Evolutionary conservation across 2,329 filamentous ascomycete species (phyloP).

Genomic region (Calonectria hawksworthii): DNA sequence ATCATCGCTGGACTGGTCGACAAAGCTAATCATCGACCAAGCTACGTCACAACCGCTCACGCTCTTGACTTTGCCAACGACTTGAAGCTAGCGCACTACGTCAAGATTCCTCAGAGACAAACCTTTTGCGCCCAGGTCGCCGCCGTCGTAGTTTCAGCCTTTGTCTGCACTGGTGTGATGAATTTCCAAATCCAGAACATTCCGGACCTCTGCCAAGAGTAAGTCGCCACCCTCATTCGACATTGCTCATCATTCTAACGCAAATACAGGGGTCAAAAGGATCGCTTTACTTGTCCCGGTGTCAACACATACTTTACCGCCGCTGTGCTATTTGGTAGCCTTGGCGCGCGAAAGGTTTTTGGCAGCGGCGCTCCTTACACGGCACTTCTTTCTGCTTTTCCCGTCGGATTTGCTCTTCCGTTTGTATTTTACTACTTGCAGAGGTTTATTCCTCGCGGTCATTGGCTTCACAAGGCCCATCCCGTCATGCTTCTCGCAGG

Average conservation of each 20-base stretch:
- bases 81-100: slow-evolving; percentile 57
- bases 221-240: rapidly evolving
- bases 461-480: slow-evolving; percentile 57
- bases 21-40: background rate
- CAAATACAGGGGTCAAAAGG: slow-evolving; percentile 47
- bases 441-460: slow-evolving; percentile 50
- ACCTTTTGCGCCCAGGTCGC: slow-evolving; percentile 53
- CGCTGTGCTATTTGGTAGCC: slow-evolving; percentile 57
- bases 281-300: slow-evolving; percentile 54
- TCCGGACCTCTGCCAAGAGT: slow-evolving; percentile 49
- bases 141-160: slow-evolving; percentile 49
- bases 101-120: slow-evolving; percentile 58
- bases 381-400: slow-evolving; percentile 55
- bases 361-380: slow-evolving; percentile 53
- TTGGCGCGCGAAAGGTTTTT: slow-evolving; percentile 55
- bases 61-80: slow-evolving; percentile 54
- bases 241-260: background rate
- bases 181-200: slow-evolving; percentile 55
- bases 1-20: no score
- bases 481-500: slow-evolving; percentile 61
- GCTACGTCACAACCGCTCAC: slow-evolving; percentile 52
- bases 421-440: slow-evolving; percentile 54
- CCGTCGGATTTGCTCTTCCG: slow-evolving; percentile 54
- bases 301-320: slow-evolving; percentile 57
- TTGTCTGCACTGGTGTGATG: slow-evolving; percentile 53